Evolutionary conservation across 2,329 filamentous ascomycete genomes (phyloP).

Genomic region (Aureobasidium namibiae): DNA sequence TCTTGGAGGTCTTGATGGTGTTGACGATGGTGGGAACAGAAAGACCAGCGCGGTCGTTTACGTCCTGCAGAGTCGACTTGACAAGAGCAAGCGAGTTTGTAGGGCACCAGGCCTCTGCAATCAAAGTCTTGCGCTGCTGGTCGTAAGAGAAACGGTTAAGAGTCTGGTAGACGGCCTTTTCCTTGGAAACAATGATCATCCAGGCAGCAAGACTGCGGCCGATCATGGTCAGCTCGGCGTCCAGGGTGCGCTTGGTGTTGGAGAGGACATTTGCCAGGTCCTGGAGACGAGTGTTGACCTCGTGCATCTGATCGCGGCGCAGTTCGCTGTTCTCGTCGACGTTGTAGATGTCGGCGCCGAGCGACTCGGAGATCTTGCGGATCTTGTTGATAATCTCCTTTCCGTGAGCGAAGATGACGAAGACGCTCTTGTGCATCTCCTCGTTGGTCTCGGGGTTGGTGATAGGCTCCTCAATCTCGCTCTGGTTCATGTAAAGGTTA

Average conservation of each 20-base stretch:
- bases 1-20: slow-evolving; percentile 94
- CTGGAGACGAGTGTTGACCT: slow-evolving; percentile 87
- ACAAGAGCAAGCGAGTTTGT: slow-evolving; percentile 84
- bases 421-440: slow-evolving; percentile 91
- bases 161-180: slow-evolving; percentile 94
- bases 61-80: slow-evolving; percentile 88
- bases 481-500: slow-evolving; percentile 99
- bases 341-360: slow-evolving; percentile 90
- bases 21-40: slow-evolving; percentile 99
- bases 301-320: slow-evolving; percentile 89
- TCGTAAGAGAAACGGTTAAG: slow-evolving; percentile 97
- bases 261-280: slow-evolving; percentile 87
- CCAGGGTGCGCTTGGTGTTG: slow-evolving; percentile 90
- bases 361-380: slow-evolving; percentile 94
- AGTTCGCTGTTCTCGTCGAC: slow-evolving; percentile 97
- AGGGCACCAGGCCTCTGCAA: slow-evolving; percentile 95
- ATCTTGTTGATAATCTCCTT: slow-evolving; percentile 99
- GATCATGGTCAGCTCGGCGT: slow-evolving; percentile 89
- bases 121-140: slow-evolving; percentile 86
- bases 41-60: slow-evolving; percentile 89
- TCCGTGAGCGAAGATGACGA: slow-evolving; percentile 97
- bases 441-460: slow-evolving; percentile 90
- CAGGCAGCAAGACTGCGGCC: slow-evolving; percentile 86
- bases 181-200: slow-evolving; percentile 97
- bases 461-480: slow-evolving; percentile 89